phyloP scores from a whole-genome alignment of 2,329 filamentous ascomycete species.

The Trichophyton benhamiae region DNA sequence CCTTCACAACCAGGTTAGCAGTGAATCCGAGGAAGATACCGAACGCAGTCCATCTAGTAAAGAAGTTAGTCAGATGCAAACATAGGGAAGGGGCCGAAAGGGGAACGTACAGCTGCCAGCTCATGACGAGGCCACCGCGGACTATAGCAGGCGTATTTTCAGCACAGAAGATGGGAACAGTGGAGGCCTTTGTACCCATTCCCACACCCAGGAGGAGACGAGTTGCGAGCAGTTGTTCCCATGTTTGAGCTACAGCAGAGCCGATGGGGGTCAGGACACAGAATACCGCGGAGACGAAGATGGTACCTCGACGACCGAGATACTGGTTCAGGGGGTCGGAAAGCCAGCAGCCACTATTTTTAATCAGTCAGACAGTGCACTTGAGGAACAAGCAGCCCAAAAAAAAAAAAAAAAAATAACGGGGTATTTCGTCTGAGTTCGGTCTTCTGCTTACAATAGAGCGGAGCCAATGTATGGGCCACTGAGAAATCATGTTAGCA shows the following conservation, averaged over 20 bases:
- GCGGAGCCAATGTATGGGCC: conserved; percentile 44
- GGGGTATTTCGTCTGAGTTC: background rate
- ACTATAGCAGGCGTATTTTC: conserved; percentile 45
- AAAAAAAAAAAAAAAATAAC: no score
- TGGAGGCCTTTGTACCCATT: conserved; percentile 51
- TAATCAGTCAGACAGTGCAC: conserved; percentile 5
- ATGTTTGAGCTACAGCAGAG: conserved; percentile 48
- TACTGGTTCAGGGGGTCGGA: conserved; percentile 51
- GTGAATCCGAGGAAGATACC: conserved; percentile 55
- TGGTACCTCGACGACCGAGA: conserved; percentile 50
- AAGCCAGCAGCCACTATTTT: conserved; percentile 49
- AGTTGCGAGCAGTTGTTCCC: conserved; percentile 45
- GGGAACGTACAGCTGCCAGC: conserved; percentile 35
- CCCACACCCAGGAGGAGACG: conserved; percentile 49
- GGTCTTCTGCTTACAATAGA: conserved; percentile 29
- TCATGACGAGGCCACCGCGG: conserved; percentile 46
- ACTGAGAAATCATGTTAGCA: conserved; percentile 13
- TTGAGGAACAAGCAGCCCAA: conserved; percentile 6
- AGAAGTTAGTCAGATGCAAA: conserved; percentile 19
- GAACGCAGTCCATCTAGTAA: conserved; percentile 40
- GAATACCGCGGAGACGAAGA: conserved; percentile 52
- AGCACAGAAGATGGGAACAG: conserved; percentile 43
- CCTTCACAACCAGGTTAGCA: conserved; percentile 52
- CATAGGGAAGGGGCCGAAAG: no score
- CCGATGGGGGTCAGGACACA: conserved; percentile 57